A percentile compares a stretch with the other conserved stretches of the same genome.
Evolutionary conservation across 441 rosid species (phyloP).

Genomic region (Syzygium syzygioides): DNA sequence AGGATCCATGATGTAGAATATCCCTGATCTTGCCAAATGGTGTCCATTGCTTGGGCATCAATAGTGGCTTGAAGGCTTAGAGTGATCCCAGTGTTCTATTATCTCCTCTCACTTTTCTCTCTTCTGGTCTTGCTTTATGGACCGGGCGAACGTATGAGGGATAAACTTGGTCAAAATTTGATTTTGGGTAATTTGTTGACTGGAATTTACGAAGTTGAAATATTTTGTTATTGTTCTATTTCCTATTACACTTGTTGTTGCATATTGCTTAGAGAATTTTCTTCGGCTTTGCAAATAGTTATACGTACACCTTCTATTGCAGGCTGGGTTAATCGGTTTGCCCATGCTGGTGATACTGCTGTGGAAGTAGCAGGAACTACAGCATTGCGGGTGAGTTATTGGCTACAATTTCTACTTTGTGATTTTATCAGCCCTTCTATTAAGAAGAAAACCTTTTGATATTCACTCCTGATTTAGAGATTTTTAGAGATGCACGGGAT

Average conservation of each 20-base stretch:
- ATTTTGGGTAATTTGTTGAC: background rate
- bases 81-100: background rate
- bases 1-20: background rate
- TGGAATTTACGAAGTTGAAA: background rate
- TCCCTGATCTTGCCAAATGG: background rate
- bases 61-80: background rate
- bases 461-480: background rate
- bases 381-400: constrained; percentile 69
- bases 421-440: background rate
- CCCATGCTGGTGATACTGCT: constrained; percentile 94
- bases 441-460: background rate
- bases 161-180: background rate
- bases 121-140: background rate
- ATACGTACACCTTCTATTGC: constrained; percentile 15
- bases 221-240: background rate
- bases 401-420: background rate
- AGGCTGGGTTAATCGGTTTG: constrained; percentile 99
- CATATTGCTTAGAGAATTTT: background rate
- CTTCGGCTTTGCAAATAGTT: background rate
- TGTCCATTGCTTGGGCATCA: background rate
- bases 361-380: constrained; percentile 91
- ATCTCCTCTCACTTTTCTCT: background rate
- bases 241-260: background rate
- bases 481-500: background rate
- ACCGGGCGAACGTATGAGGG: background rate